These are phyloP conservation scores for Rosa lucieae DNA, from an alignment of 306 rosid genomes.

Conservation along the genomic window DNA sequence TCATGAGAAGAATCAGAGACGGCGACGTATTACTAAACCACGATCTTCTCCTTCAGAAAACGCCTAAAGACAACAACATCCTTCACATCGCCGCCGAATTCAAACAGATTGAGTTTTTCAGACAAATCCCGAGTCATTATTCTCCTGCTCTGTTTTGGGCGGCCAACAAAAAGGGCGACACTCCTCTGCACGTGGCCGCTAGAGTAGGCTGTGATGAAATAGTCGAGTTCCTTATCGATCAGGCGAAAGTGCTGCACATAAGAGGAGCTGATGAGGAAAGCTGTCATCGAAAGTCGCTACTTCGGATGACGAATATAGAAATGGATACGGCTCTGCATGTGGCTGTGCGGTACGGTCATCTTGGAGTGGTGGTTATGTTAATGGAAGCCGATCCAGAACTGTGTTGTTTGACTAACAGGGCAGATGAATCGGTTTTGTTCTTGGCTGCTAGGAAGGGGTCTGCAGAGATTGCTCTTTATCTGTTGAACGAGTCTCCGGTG, in stretches of 20 bases:
- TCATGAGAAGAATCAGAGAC: background rate
- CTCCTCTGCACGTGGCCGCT: constrained; percentile 21
- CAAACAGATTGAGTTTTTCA: background rate
- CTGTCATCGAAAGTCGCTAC: background rate
- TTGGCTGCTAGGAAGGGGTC: constrained; percentile 4
- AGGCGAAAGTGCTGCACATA: background rate
- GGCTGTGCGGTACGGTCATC: background rate
- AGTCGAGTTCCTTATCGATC: background rate
- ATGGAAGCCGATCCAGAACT: constrained; percentile 7
- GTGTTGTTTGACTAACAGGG: constrained; percentile 5
- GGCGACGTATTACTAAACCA: background rate
- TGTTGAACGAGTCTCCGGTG: background rate
- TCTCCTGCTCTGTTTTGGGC: background rate
- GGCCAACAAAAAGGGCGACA: constrained; percentile 20
- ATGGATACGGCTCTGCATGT: constrained; percentile 18
- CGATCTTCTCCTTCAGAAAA: background rate
- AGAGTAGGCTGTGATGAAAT: constrained; percentile 5
- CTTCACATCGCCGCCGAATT: constrained; percentile 18
- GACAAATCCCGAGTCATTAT: background rate
- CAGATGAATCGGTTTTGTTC: constrained; percentile 17
- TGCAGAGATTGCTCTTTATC: background rate
- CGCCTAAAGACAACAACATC: constrained; percentile 7
- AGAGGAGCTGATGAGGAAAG: background rate
- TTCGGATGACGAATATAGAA: background rate
- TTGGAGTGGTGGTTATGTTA: background rate